Percentiles rank a stretch among this genome's conserved stretches.
Evolutionary conservation across 2,329 filamentous ascomycete species (phyloP).

Genomic region (Claviceps purpurea): DNA sequence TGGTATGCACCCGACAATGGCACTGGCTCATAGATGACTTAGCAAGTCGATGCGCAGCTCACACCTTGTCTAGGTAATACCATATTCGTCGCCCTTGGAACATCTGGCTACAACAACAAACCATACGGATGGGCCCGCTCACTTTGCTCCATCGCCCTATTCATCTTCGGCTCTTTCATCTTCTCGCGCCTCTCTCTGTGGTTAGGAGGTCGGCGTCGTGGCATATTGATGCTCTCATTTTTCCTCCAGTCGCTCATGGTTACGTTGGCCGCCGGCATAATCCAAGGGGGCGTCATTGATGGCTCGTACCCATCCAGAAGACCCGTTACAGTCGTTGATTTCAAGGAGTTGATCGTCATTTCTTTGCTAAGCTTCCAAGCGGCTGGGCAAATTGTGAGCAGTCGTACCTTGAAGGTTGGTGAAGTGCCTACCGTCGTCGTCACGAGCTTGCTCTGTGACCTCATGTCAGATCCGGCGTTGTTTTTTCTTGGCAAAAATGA

Average conservation of each 20-base stretch:
- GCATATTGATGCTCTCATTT: slow-evolving; percentile 34
- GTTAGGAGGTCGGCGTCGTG: slow-evolving; percentile 17
- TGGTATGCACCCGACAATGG: slow-evolving; percentile 6
- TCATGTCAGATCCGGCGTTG: slow-evolving; percentile 36
- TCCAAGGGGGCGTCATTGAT: slow-evolving; percentile 25
- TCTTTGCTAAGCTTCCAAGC: slow-evolving; percentile 38
- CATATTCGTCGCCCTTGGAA: slow-evolving; percentile 47
- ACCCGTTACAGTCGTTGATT: slow-evolving; percentile 10
- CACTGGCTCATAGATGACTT: neutral
- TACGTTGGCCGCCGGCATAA: slow-evolving; percentile 37
- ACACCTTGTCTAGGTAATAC: slow-evolving; percentile 37
- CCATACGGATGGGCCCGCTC: slow-evolving; percentile 36
- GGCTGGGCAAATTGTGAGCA: slow-evolving; percentile 38
- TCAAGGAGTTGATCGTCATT: slow-evolving; percentile 26
- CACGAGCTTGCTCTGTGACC: slow-evolving; percentile 40
- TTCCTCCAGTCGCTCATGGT: slow-evolving; percentile 37
- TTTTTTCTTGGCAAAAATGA: slow-evolving; percentile 29
- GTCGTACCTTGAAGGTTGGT: slow-evolving; percentile 34
- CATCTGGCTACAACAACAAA: slow-evolving; percentile 33
- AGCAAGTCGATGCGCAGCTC: neutral
- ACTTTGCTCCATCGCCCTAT: slow-evolving; percentile 37
- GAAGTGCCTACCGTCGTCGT: slow-evolving; percentile 42
- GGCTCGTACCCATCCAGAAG: slow-evolving; percentile 6
- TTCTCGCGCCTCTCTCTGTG: slow-evolving; percentile 21
- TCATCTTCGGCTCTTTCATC: slow-evolving; percentile 38